A percentile compares a stretch with the other conserved stretches of the same genome.
Evolutionary conservation across 1,139 yeast species (phyloP).

Genomic region (Scheffersomyces cryptocercus): DNA sequence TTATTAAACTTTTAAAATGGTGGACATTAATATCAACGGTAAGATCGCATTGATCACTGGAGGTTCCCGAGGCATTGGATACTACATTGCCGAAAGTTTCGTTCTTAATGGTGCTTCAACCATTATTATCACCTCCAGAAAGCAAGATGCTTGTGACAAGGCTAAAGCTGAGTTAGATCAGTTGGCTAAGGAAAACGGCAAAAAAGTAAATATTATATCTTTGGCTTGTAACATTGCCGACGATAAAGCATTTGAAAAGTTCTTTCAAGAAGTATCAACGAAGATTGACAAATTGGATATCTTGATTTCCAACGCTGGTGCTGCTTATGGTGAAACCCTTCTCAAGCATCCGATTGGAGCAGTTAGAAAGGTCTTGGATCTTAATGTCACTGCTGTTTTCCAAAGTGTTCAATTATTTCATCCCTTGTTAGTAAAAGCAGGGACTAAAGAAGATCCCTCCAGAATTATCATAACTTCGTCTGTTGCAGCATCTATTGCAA

Average conservation of each 20-base stretch:
- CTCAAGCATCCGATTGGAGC: constrained; percentile 64
- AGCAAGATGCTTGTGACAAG: constrained; percentile 61
- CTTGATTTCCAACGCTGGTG: constrained; percentile 78
- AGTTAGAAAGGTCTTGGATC: constrained; percentile 60
- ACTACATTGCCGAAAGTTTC: constrained; percentile 65
- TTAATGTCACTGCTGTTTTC: constrained; percentile 72
- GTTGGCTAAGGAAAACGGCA: constrained; percentile 43
- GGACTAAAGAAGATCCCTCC: constrained; percentile 60
- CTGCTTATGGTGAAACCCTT: constrained; percentile 74
- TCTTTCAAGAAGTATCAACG: constrained; percentile 44
- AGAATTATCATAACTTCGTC: constrained; percentile 72
- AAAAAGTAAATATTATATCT: constrained; percentile 47
- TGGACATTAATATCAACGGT: constrained; percentile 43
- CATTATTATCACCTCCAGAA: constrained; percentile 68
- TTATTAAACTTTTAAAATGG: too few relatives aligned
- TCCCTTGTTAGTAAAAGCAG: constrained; percentile 58
- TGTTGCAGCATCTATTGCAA: constrained; percentile 45
- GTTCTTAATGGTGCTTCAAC: constrained; percentile 63
- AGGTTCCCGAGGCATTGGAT: constrained; percentile 76
- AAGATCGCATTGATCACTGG: constrained; percentile 78
- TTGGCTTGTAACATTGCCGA: constrained; percentile 63
- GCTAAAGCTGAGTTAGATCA: constrained; percentile 54
- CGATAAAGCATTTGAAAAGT: constrained; percentile 49
- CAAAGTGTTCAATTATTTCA: constrained; percentile 62
- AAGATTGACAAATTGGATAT: constrained; percentile 55